Conservation (phyloP, 1,284 basidiomycete species). For the Xerocomus cyaneibrunnescens region DNA sequence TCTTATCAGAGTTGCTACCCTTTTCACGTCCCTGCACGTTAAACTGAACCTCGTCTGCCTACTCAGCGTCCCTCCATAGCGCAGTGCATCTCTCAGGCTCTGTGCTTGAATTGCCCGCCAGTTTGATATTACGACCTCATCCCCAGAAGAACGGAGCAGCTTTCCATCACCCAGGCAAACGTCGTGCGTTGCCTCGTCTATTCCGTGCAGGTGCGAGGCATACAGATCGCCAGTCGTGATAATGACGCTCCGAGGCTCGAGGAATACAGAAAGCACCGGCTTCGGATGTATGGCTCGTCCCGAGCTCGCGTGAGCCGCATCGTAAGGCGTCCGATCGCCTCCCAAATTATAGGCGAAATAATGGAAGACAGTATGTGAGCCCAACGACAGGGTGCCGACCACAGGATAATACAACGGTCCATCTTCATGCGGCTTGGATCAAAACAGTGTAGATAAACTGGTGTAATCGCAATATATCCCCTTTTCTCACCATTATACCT, state of each 20-base stretch:
- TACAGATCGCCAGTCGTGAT: conserved; percentile 75
- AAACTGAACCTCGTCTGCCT: conserved; percentile 74
- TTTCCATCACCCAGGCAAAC: conserved; percentile 31
- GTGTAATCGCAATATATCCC: background rate
- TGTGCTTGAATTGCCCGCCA: conserved; percentile 47
- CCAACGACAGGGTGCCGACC: conserved; percentile 88
- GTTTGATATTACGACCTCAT: conserved; percentile 54
- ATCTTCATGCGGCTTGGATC: conserved; percentile 84
- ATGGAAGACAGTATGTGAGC: conserved; percentile 82
- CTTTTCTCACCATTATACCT: conserved; percentile 80
- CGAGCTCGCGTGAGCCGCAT: conserved; percentile 24
- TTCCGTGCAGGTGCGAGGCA: conserved; percentile 72
- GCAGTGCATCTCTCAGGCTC: conserved; percentile 39
- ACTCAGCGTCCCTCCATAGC: conserved; percentile 48
- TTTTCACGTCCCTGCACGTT: conserved; percentile 83
- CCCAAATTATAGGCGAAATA: conserved; percentile 65
- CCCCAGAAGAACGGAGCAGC: conserved; percentile 18
- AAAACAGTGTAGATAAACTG: conserved; percentile 4
- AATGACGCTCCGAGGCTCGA: conserved; percentile 81
- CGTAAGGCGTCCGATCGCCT: background rate
- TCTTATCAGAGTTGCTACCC: conserved; percentile 39
- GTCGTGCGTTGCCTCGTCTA: conserved; percentile 56
- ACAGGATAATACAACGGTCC: conserved; percentile 86
- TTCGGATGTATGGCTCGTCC: conserved; percentile 59
- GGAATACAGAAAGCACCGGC: conserved; percentile 71